A percentile compares a stretch with the other conserved stretches of the same genome.
Conservation (phyloP, 805 yeast genomes). For the Ogataea angusta region DNA sequence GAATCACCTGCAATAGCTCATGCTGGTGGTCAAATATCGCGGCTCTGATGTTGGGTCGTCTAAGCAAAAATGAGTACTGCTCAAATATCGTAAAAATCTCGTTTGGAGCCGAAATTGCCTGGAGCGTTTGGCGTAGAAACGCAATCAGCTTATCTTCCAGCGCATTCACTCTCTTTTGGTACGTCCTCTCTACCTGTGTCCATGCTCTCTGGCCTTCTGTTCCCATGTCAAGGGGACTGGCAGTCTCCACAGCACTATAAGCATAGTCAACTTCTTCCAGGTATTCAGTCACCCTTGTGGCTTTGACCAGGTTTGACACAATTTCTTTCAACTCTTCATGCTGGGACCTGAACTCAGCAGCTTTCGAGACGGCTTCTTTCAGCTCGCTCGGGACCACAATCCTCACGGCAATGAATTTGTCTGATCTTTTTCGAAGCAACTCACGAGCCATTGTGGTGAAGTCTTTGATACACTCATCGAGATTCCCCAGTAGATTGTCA, state of each 20-base stretch:
- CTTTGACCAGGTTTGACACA: constrained; percentile 7
- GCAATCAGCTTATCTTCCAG: constrained; percentile 47
- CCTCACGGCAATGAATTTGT: constrained; percentile 63
- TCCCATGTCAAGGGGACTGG: constrained; percentile 39
- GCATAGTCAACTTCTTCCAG: constrained; percentile 38
- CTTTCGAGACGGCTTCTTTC: constrained; percentile 41
- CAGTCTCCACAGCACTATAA: constrained; percentile 36
- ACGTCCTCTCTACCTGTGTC: constrained; percentile 39
- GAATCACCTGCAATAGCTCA: constrained; percentile 45
- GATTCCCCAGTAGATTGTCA: constrained; percentile 37
- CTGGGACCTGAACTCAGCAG: constrained; percentile 45
- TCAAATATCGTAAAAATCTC: constrained; percentile 54
- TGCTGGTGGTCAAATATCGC: constrained; percentile 60
- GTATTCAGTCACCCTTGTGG: constrained; percentile 17
- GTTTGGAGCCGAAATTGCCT: constrained; percentile 38
- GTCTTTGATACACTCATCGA: constrained; percentile 64
- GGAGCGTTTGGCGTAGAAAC: constrained; percentile 38
- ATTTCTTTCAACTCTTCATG: constrained; percentile 47
- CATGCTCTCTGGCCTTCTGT: constrained; percentile 39
- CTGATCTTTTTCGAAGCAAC: constrained; percentile 66
- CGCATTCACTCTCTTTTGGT: constrained; percentile 39
- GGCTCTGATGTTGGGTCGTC: constrained; percentile 52
- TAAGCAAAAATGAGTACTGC: constrained; percentile 44
- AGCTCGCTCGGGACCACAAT: constrained; percentile 43
- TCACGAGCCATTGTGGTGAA: constrained; percentile 70